A percentile compares a stretch with the other conserved stretches of the same genome.
Conservation (phyloP, 2,329 filamentous ascomycete species). For the Colletotrichum chrysophilum region DNA sequence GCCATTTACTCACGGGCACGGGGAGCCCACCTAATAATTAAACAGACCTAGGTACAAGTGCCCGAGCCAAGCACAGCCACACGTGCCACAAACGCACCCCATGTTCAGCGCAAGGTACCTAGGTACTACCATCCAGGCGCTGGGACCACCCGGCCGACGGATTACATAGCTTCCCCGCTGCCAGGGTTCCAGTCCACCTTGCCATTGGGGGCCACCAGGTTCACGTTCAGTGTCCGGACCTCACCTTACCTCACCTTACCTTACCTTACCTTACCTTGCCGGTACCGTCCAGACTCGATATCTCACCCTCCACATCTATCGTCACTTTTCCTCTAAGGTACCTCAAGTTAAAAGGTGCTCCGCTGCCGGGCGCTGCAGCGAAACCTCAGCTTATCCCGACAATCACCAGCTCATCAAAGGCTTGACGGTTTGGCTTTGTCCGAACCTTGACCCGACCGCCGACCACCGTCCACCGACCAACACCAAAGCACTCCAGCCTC, state of each 20-base stretch:
- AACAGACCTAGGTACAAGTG: not conserved
- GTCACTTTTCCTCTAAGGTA: not conserved
- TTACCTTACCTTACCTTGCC: not conserved
- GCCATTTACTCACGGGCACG: not conserved
- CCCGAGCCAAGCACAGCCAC: not conserved
- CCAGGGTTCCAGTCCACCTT: conserved; percentile 8
- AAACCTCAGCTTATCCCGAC: not conserved
- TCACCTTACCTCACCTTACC: not conserved
- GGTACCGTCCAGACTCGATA: not conserved
- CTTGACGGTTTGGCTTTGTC: not conserved
- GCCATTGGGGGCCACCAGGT: not conserved
- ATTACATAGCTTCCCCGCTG: conserved; percentile 19
- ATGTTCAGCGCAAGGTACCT: not conserved
- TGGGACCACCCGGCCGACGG: not conserved
- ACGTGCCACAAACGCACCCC: not conserved
- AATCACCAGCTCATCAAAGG: not conserved
- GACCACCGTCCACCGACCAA: not conserved
- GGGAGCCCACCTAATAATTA: not conserved
- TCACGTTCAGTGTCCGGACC: not conserved
- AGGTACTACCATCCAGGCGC: not conserved
- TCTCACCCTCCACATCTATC: not conserved
- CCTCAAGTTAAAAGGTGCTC: not conserved
- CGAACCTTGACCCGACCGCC: not conserved
- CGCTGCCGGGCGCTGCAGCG: too few relatives aligned
- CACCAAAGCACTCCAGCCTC: not conserved